phyloP scores from a whole-genome alignment of 805 yeast species.

The Kodamaea fukazawae region DNA sequence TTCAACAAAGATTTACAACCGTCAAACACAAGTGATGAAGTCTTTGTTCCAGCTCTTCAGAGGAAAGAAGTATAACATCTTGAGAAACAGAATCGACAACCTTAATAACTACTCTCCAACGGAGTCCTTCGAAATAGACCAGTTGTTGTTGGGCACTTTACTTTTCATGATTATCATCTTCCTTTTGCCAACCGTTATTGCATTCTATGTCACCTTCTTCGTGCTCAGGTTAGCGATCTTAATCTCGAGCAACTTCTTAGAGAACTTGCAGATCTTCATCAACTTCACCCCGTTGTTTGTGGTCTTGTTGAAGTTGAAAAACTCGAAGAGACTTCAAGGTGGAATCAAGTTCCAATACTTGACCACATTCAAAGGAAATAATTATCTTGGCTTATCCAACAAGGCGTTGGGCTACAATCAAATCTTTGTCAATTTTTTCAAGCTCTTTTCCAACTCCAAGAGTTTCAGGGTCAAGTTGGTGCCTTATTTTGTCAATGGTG shows the following conservation, averaged over 20 bases:
- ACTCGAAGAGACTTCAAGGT: constrained; percentile 61
- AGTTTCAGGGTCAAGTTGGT: constrained; percentile 24
- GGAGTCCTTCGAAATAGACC: constrained; percentile 69
- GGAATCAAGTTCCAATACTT: constrained; percentile 41
- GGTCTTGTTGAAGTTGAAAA: constrained; percentile 72
- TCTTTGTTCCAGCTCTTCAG: constrained; percentile 82
- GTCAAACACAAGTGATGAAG: constrained; percentile 64
- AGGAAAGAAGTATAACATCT: constrained; percentile 82
- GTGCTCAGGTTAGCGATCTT: constrained; percentile 53
- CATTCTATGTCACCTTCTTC: constrained; percentile 78
- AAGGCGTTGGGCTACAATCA: constrained; percentile 37
- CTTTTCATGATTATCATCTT: constrained; percentile 77
- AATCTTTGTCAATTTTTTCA: constrained; percentile 31
- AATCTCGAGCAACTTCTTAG: constrained; percentile 48
- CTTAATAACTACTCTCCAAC: constrained; percentile 44
- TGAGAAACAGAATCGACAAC: constrained; percentile 83
- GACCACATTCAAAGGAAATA: constrained; percentile 14
- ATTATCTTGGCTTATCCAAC: constrained; percentile 32
- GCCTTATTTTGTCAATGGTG: constrained; percentile 27
- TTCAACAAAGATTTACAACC: constrained; percentile 72
- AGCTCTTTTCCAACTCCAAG: constrained; percentile 28
- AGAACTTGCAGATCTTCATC: constrained; percentile 57
- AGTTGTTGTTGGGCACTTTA: constrained; percentile 82
- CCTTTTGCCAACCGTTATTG: constrained; percentile 81
- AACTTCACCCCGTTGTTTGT: constrained; percentile 90